Conservation (phyloP, 1,284 basidiomycete genomes). For the Melampsora larici-populina region DNA sequence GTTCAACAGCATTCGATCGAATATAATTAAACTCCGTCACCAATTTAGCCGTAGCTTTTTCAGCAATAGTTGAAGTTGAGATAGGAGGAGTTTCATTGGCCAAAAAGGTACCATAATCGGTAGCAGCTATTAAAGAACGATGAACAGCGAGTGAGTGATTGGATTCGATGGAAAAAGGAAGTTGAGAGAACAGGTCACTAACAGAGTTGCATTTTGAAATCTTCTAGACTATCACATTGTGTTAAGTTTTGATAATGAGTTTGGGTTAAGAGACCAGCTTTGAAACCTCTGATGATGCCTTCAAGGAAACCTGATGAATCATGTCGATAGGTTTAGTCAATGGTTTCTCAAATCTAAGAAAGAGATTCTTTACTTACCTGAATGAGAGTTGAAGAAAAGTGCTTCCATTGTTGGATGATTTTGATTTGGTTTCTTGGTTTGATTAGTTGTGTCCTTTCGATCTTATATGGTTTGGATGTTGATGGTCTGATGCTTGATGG, state of each 20-base stretch:
- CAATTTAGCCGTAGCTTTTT: slow-evolving; percentile 89
- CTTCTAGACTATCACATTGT: slow-evolving; percentile 97
- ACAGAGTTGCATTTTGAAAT: slow-evolving; percentile 59
- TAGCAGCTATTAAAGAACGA: slow-evolving; percentile 65
- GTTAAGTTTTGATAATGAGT: slow-evolving; percentile 88
- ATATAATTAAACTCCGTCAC: slow-evolving; percentile 97
- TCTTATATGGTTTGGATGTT: too few species aligned
- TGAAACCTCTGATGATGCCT: slow-evolving; percentile 91
- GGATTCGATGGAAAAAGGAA: slow-evolving; percentile 46
- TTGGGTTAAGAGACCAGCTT: slow-evolving; percentile 81
- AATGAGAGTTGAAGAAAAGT: slow-evolving; percentile 67
- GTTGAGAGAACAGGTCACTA: slow-evolving; percentile 49
- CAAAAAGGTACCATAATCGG: slow-evolving; percentile 98
- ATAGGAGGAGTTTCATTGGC: slow-evolving; percentile 94
- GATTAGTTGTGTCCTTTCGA: too few species aligned
- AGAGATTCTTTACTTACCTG: background rate
- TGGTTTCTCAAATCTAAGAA: background rate
- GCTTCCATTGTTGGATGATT: slow-evolving; percentile 67
- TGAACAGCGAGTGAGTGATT: slow-evolving; percentile 32
- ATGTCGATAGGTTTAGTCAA: slow-evolving; percentile 14
- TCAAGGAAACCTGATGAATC: slow-evolving; percentile 54
- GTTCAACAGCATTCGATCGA: slow-evolving; percentile 82
- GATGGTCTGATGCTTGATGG: too few species aligned
- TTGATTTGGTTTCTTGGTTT: too few species aligned
- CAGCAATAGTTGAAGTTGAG: slow-evolving; percentile 88